These are phyloP conservation scores for Hyaloperonospora brassicae DNA, from an alignment of 352 stramenopile genomes.

Conservation along the genomic window DNA sequence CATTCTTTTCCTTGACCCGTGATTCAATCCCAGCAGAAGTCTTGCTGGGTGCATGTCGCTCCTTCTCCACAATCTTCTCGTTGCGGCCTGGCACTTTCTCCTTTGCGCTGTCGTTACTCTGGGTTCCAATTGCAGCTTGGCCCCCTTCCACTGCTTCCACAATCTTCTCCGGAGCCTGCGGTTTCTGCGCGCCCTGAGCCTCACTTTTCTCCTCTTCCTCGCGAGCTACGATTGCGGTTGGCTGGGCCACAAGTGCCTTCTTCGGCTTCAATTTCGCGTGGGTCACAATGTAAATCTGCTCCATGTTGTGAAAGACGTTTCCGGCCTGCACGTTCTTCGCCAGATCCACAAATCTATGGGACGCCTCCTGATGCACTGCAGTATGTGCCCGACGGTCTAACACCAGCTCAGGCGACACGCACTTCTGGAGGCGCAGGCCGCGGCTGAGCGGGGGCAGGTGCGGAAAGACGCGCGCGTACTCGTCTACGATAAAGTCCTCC, in stretches of 20 bases:
- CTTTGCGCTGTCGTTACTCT: neutral
- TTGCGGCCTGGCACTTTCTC: neutral
- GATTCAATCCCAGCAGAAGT: slow-evolving; percentile 6
- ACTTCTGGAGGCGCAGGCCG: slow-evolving; percentile 67
- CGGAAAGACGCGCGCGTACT: slow-evolving; percentile 61
- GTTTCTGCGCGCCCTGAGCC: neutral
- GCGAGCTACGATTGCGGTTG: neutral
- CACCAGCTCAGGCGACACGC: slow-evolving; percentile 44
- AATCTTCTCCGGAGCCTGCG: neutral
- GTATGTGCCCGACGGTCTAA: slow-evolving; percentile 37
- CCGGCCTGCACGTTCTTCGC: slow-evolving; percentile 71
- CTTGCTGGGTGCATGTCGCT: slow-evolving; percentile 11
- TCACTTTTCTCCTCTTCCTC: neutral
- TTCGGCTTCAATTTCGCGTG: slow-evolving; percentile 22
- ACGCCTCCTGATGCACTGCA: slow-evolving; percentile 21
- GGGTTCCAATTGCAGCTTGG: neutral
- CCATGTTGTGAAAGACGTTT: slow-evolving; percentile 72
- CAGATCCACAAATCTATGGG: slow-evolving; percentile 61
- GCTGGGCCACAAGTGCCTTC: neutral
- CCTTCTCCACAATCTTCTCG: slow-evolving; percentile 11
- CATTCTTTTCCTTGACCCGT: slow-evolving; percentile 11
- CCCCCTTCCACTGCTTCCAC: neutral
- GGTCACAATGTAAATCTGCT: slow-evolving; percentile 64
- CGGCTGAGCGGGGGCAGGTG: slow-evolving; percentile 32
- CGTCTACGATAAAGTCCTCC: slow-evolving; percentile 50